These are phyloP conservation scores for Dioszegia crocea DNA, from an alignment of 768 basidiomycete species.

Conservation along the genomic window DNA sequence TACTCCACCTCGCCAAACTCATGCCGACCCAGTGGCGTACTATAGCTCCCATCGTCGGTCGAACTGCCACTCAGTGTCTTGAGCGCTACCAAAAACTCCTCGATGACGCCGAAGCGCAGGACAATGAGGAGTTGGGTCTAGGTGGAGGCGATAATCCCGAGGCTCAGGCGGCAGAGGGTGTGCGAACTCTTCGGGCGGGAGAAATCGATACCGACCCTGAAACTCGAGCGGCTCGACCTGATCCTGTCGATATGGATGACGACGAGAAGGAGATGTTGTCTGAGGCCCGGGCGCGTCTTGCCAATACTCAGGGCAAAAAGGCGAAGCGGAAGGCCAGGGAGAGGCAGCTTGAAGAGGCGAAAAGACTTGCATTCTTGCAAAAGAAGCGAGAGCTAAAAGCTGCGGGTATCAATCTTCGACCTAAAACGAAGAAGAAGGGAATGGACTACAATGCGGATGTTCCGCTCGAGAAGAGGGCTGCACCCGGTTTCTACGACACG, in stretches of 20 bases:
- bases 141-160: slow-evolving; percentile 73
- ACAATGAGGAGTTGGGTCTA: slow-evolving; percentile 88
- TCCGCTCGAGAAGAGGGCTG: slow-evolving; percentile 95
- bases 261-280: slow-evolving; percentile 99
- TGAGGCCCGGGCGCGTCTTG: slow-evolving; percentile 93
- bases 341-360: slow-evolving; percentile 91
- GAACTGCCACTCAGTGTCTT: slow-evolving; percentile 94
- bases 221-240: slow-evolving; percentile 94
- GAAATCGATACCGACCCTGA: slow-evolving; percentile 99
- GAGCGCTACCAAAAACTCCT: slow-evolving; percentile 97
- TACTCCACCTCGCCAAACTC: slow-evolving; percentile 92
- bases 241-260: slow-evolving; percentile 99
- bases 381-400: slow-evolving; percentile 98
- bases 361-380: slow-evolving; percentile 87
- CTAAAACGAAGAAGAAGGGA: slow-evolving; percentile 90
- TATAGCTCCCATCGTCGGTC: slow-evolving; percentile 94
- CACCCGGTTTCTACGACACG: slow-evolving; percentile 94
- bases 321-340: slow-evolving; percentile 98
- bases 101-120: slow-evolving; percentile 95
- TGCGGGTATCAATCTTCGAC: slow-evolving; percentile 94
- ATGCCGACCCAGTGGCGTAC: slow-evolving; percentile 99
- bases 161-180: slow-evolving; percentile 79
- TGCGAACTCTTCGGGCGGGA: slow-evolving; percentile 80
- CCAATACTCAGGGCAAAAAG: slow-evolving; percentile 99
- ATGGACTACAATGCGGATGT: slow-evolving; percentile 99